These are phyloP conservation scores for Brassica balearica DNA, from an alignment of 441 rosid species.

Conservation along the genomic window DNA sequence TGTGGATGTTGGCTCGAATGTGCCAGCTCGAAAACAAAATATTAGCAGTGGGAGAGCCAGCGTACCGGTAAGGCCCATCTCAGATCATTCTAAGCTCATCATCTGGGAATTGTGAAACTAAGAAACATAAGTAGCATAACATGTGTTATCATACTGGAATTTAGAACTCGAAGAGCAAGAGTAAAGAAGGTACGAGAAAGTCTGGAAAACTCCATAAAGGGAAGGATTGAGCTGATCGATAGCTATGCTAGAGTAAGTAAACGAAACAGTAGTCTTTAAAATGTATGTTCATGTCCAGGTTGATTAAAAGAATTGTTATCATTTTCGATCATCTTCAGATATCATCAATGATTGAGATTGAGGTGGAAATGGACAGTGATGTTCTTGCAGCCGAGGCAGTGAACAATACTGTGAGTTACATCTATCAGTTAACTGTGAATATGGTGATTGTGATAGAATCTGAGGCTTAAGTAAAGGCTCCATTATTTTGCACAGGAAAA, in stretches of 20 bases:
- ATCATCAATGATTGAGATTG: constrained; percentile 97
- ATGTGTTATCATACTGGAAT: constrained; percentile 30
- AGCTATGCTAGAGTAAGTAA: constrained; percentile 85
- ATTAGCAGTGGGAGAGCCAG: constrained; percentile 90
- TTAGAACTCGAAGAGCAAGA: constrained; percentile 78
- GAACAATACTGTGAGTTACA: constrained; percentile 65
- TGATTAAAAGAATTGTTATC: background rate
- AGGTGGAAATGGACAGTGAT: constrained; percentile 91
- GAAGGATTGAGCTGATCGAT: constrained; percentile 86
- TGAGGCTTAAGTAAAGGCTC: background rate
- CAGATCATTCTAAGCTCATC: constrained; percentile 32
- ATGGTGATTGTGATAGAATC: constrained; percentile 14
- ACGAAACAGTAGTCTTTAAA: constrained; percentile 3
- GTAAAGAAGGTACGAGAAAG: constrained; percentile 84
- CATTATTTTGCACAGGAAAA: constrained; percentile 59
- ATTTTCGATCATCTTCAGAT: constrained; percentile 51
- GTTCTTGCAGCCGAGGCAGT: constrained; percentile 96
- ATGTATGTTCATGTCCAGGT: background rate
- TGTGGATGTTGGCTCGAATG: constrained; percentile 97
- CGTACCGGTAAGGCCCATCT: constrained; percentile 70
- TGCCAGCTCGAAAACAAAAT: constrained; percentile 98
- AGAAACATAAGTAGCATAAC: constrained; percentile 12
- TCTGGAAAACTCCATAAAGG: constrained; percentile 78
- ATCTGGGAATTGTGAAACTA: constrained; percentile 4
- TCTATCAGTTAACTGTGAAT: constrained; percentile 18